Conservation (phyloP, 257 asterid species). For the Primulina tabacum region DNA sequence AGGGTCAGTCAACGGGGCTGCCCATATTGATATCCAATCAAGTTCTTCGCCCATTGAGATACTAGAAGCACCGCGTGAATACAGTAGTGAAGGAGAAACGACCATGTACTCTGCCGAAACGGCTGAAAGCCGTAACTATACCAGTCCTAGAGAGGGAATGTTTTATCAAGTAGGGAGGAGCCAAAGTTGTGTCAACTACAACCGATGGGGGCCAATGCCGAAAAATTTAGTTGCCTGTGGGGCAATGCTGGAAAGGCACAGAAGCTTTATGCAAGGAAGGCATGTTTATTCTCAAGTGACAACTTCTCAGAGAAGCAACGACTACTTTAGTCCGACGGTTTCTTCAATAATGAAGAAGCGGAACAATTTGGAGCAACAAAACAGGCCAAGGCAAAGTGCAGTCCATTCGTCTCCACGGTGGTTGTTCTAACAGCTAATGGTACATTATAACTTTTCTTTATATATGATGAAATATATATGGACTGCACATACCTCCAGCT, state of each 20-base stretch:
- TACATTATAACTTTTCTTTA: not conserved
- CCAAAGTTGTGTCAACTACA: slow-evolving; percentile 84
- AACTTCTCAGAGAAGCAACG: slow-evolving; percentile 79
- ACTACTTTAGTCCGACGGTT: slow-evolving; percentile 85
- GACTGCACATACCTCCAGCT: not conserved
- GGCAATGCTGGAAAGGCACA: slow-evolving; percentile 60
- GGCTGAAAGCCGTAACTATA: slow-evolving; percentile 82
- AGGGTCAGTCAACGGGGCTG: slow-evolving; percentile 71
- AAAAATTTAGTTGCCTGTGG: slow-evolving; percentile 55
- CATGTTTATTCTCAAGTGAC: slow-evolving; percentile 75
- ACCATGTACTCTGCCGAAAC: slow-evolving; percentile 99
- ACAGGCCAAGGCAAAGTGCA: slow-evolving; percentile 50
- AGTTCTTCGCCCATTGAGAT: slow-evolving; percentile 54
- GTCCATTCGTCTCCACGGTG: slow-evolving; percentile 88
- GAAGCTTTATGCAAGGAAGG: slow-evolving; percentile 60
- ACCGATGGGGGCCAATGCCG: slow-evolving; percentile 72
- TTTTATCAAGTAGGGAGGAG: slow-evolving; percentile 76
- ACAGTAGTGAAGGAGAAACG: slow-evolving; percentile 93
- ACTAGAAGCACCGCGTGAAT: slow-evolving; percentile 45
- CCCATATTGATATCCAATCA: slow-evolving; percentile 60
- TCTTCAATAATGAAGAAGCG: slow-evolving; percentile 91
- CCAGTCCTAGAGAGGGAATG: slow-evolving; percentile 70
- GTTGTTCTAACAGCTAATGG: slow-evolving; percentile 43
- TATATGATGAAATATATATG: not conserved
- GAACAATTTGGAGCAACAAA: slow-evolving; percentile 52